Percentiles rank a stretch among this genome's conserved stretches.
phyloP scores from a whole-genome alignment of 2,329 filamentous ascomycete species.

The Paracorniculantispora psalliotae region DNA sequence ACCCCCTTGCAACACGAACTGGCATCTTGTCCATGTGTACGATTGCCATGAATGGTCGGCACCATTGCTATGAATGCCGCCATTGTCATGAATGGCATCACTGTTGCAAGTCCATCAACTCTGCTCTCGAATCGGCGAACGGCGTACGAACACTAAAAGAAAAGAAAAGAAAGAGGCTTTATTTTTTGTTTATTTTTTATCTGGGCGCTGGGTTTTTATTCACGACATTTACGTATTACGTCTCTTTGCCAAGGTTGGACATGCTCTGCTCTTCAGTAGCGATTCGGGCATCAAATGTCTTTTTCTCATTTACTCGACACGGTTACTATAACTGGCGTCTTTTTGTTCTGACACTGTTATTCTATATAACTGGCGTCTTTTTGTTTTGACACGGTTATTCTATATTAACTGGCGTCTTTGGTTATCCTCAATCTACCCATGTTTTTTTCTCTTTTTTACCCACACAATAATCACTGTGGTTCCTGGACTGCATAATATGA shows the following conservation, averaged over 20 bases:
- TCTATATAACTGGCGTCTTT: neutral
- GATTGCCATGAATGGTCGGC: too few relatives aligned
- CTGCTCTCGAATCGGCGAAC: slow-evolving; percentile 33
- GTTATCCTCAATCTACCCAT: neutral
- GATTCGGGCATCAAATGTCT: neutral
- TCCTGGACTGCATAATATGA: slow-evolving; percentile 5
- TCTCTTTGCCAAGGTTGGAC: slow-evolving; percentile 14
- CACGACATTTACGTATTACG: slow-evolving; percentile 28
- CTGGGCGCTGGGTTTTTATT: slow-evolving; percentile 34
- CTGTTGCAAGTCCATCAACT: too few relatives aligned
- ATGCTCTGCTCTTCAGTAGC: slow-evolving; percentile 5
- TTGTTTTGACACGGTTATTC: neutral
- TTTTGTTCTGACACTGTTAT: slow-evolving; percentile 12
- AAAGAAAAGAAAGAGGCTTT: slow-evolving; percentile 22
- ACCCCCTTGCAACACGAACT: too few relatives aligned
- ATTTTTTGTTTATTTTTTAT: slow-evolving; percentile 22
- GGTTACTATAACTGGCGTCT: neutral
- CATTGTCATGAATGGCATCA: too few relatives aligned
- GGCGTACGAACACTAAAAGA: slow-evolving; percentile 33
- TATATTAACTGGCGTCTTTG: too few relatives aligned
- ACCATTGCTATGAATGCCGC: too few relatives aligned
- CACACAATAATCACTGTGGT: slow-evolving; percentile 1
- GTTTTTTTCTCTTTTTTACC: neutral
- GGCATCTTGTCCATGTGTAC: too few relatives aligned
- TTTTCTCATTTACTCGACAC: neutral